Base-by-base conservation (phyloP, 164 flowering plant genomes). In the Stephania cephalantha region DNA sequence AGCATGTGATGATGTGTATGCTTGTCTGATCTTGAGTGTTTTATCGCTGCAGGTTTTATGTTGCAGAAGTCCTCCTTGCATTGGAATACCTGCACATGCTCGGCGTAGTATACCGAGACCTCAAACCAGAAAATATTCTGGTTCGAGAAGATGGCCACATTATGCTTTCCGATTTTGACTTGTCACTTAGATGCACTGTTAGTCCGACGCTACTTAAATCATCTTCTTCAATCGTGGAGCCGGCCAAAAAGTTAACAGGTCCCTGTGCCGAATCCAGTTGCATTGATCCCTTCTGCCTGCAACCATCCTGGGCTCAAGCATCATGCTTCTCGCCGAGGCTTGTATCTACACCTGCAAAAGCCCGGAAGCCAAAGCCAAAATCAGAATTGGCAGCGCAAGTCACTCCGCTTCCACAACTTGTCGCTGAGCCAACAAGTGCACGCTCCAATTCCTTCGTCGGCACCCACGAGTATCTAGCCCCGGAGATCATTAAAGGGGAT, bases 11-110 rank as follows among this genome's bases (percentile, higher is more conserved):
- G 42, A 35, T 35, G 42, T 35, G 42, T 2, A 35, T 15, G 9
- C 20, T 53, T 70, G n/a, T 69, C 63, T 74, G 55, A 75, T 69
- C 52, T 67, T 8, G 42, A 65, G 15, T 44, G 45, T 67, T 74
- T 74, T 48, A 44, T 29, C 69, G 13, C 25, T 83, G 78, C 87
- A 94, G 98, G 84, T 94, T 94, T 78, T 94, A 94, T 78, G 91
- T 83, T 74, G 95, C 98, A 30, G 97, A 94, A 80, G 90, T 94
- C 73, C 92, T 94, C 50, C 90, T 94, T 71, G 96, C 97, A 0
- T 76, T 94, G 74, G 98, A 94, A 80, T 94, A 94, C 85, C 82
- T 94, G 65, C 98, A 94, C 84, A 91, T 94, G 98, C 92, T 91
- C 58, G 98, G 98, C 71, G 91, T 94, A 48, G 90, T 94, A 44